phyloP scores from a whole-genome alignment of 2,329 filamentous ascomycete species.

The Clarireedia hainanense region DNA sequence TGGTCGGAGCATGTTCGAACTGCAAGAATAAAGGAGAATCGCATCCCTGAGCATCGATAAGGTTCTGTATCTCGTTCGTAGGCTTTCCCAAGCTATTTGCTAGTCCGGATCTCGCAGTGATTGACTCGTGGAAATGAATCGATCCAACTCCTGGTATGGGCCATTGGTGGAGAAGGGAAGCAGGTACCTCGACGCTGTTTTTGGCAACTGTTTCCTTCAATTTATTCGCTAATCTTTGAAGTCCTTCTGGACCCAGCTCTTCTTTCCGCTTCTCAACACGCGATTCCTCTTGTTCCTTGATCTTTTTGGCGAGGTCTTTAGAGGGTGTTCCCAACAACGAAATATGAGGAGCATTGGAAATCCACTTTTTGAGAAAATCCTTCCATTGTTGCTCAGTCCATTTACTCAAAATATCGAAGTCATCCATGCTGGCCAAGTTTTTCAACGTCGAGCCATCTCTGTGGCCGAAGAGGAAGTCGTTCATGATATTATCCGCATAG shows the following conservation, averaged over 20 bases:
- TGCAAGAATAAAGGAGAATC: constrained; percentile 82
- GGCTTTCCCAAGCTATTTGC: constrained; percentile 63
- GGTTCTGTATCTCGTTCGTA: constrained; percentile 62
- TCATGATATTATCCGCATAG: constrained; percentile 79
- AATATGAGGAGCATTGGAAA: constrained; percentile 77
- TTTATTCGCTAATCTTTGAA: constrained; percentile 65
- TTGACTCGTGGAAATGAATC: constrained; percentile 89
- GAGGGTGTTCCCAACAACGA: constrained; percentile 87
- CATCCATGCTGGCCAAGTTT: constrained; percentile 46
- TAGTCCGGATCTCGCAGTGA: constrained; percentile 72
- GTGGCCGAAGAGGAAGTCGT: constrained; percentile 84
- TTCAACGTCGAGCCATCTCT: constrained; percentile 71
- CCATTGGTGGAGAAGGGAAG: constrained; percentile 72
- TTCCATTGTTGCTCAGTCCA: constrained; percentile 87
- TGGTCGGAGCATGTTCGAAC: constrained; percentile 89
- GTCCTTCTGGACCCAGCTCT: constrained; percentile 71
- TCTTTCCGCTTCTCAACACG: constrained; percentile 73
- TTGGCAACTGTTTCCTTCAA: constrained; percentile 78
- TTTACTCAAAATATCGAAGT: constrained; percentile 61
- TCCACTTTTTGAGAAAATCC: constrained; percentile 72
- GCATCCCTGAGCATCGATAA: constrained; percentile 61
- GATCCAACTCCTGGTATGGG: constrained; percentile 78
- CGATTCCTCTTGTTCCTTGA: constrained; percentile 73
- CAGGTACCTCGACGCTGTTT: constrained; percentile 82
- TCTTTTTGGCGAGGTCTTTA: constrained; percentile 64